Base-by-base conservation (phyloP, 495 filamentous ascomycete genomes). In the Evansstolkia leycettana region DNA sequence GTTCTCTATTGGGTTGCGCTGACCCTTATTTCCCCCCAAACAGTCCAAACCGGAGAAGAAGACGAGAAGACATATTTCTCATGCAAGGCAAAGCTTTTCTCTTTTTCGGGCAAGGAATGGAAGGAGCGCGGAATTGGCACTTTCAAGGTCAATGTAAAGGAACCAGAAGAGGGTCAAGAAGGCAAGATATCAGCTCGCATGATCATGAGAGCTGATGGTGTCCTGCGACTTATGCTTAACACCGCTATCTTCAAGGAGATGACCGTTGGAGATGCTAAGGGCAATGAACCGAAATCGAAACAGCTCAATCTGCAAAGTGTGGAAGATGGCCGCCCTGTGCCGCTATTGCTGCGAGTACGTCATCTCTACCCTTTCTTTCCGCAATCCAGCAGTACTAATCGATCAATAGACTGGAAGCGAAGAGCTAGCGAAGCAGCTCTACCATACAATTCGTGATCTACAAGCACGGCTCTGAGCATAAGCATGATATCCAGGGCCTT, bases 151-250 rank as follows among this genome's bases (percentile, higher is more conserved):
- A 94, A 94, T 46, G 75, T 80, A 7, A 66, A 73, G n/a, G 54
- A 62, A 34, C 48, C 50, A 3, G 68, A 76, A 32, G 69, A 73
- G 9, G 49, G 51, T 7, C 45, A 52, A 13, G 68, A 76, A 35
- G 59, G 68, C n/a, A 53, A 48, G 10, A 67, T 62, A 39, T 52
- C 62, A 16, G 74, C 74, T 8, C 78, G 87, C 16, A 70, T 94
- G 46, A 72, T 94, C 39, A 85, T 94, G 78, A 75, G 87, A 4
- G 84, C 89, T 28, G 84, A 93, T 42, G 81, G 82, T 27, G 82
- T 80, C 4, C 69, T 80, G 36, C 73, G 84, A n/a, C 78, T 94
- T n/a, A 75, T 90, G 48, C 67, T 94, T 26, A 94, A 94, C 55
- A 79, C 78, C 3, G 70, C 74, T 1, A 63, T 94, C 36, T 72